Base-by-base conservation (phyloP, 140 eudicot species). In the Bidens hawaiensis region DNA sequence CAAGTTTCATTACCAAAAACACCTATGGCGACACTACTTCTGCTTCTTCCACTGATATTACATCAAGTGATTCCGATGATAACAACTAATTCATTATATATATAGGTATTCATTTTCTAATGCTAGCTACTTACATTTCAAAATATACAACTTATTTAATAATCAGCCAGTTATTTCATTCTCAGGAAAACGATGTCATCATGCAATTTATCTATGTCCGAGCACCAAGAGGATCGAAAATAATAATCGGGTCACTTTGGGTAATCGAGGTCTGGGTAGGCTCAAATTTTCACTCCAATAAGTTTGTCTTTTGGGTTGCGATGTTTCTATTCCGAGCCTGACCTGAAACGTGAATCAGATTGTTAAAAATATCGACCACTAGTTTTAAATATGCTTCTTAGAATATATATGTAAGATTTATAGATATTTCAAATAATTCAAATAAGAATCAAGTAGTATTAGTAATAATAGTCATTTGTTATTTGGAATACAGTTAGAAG, bases 21-120 rank as follows among this genome's bases (percentile, higher is more conserved):
- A 65, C 60, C 56, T 62, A 55, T n/a, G 80, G 79, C 58, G 89
- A 82, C 46, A 76, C 73, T 27, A 61, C 81, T 9, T 82, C 87
- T 54, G 54, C 81, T 62, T 87, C 95, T 57, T 80, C 91, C n/a
- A n/a, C n/a, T 41, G 90, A 88, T 68, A 75, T 81, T 30, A 71
- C 95, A 40, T 91, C 96, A 69, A 80, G 50, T 26, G 95, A 85
- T 66, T 87, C 95, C 12, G 93, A 80, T 79, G 83, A 77, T 85
- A 36, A 68, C 76, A 23, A 70, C 71, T 85, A 91, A n/a, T n/a
- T n/a, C n/a, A n/a, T n/a, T n/a, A n/a, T n/a, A n/a, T n/a, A n/a
- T n/a, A n/a, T n/a, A n/a, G n/a, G n/a, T n/a, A n/a, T n/a, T n/a
- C n/a, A n/a, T n/a, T n/a, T n/a, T n/a, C n/a, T n/a, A n/a, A n/a